phyloP scores from a whole-genome alignment of 2,329 filamentous ascomycete species.

The Cladosporium sp. region DNA sequence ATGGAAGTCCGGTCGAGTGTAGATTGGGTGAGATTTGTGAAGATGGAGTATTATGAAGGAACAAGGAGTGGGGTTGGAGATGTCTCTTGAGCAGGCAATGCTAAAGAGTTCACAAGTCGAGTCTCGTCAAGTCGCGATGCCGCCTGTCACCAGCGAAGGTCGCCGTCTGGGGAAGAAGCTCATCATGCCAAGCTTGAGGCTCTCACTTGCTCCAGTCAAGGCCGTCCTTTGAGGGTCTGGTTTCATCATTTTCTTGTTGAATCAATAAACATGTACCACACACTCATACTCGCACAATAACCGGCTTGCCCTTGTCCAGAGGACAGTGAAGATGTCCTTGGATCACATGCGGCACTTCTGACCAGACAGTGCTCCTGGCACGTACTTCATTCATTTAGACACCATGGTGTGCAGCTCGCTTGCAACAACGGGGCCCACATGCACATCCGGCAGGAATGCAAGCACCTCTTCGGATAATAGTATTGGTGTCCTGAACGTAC shows the following conservation, averaged over 20 bases:
- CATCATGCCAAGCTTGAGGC: neutral
- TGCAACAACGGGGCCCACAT: neutral
- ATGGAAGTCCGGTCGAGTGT: constrained; percentile 21
- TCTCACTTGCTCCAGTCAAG: neutral
- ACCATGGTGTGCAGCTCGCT: neutral
- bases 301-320: neutral
- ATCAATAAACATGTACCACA: neutral
- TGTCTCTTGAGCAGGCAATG: neutral
- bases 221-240: neutral
- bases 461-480: neutral
- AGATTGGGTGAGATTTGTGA: neutral
- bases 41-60: neutral
- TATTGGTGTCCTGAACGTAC: neutral
- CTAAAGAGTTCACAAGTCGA: neutral
- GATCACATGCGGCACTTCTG: neutral
- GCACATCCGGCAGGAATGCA: neutral
- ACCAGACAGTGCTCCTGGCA: neutral
- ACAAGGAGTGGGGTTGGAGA: neutral
- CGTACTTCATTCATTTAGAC: neutral
- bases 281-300: neutral
- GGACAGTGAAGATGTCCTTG: neutral
- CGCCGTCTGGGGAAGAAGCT: neutral
- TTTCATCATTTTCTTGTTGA: neutral
- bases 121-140: neutral
- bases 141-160: neutral